Evolutionary conservation across 164 flowering plant species (phyloP).

Genomic region (Annona cherimola): DNA sequence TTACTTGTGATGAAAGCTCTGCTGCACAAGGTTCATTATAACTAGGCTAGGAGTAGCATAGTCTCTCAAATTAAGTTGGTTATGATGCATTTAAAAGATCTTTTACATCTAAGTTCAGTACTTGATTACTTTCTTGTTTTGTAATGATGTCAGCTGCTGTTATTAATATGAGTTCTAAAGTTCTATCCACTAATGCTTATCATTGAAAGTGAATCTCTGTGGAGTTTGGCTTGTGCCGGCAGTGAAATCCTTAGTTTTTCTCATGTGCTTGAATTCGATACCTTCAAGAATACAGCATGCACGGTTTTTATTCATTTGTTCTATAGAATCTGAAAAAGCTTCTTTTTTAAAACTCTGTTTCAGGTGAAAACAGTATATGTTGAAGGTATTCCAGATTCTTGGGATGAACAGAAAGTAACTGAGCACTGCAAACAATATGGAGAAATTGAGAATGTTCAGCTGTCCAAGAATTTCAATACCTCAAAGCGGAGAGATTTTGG

Average conservation of each 20-base stretch:
- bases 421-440: conserved; percentile 36
- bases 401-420: conserved; percentile 35
- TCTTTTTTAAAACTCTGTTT: background rate
- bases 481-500: conserved; percentile 36
- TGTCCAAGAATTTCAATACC: conserved; percentile 24
- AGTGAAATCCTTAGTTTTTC: too few species aligned
- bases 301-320: background rate
- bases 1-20: background rate
- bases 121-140: background rate
- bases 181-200: too few species aligned
- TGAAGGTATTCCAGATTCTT: conserved; percentile 34
- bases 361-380: conserved; percentile 38
- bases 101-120: background rate
- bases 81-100: background rate
- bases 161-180: background rate
- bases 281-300: background rate
- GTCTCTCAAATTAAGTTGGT: background rate
- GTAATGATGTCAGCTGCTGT: background rate
- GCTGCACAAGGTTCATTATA: background rate
- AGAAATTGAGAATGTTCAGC: conserved; percentile 32
- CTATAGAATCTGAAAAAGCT: background rate
- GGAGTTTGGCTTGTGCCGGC: too few species aligned
- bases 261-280: background rate
- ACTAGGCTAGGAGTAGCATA: background rate
- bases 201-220: too few species aligned